These are phyloP conservation scores for Sporothrix variecibatus DNA, from an alignment of 2,329 filamentous ascomycete species.

Conservation along the genomic window DNA sequence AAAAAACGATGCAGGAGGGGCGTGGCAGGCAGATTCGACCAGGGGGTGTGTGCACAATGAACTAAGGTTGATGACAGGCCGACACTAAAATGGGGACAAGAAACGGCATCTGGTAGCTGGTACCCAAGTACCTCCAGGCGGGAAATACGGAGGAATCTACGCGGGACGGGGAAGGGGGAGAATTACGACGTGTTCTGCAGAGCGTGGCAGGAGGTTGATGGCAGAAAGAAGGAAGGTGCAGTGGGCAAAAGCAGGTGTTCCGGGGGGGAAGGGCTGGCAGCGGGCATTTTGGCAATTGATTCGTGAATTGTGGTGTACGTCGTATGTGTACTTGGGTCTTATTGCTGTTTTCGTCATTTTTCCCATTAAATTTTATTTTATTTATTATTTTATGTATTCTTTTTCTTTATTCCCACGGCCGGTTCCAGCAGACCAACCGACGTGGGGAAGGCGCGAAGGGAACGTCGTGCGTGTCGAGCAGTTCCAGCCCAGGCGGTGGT, in stretches of 20 bases:
- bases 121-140: constrained; percentile 3
- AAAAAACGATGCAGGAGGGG: neutral
- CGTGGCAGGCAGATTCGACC: neutral
- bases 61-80: constrained; percentile 18
- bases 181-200: constrained; percentile 17
- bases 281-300: neutral
- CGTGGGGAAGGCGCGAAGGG: constrained; percentile 24
- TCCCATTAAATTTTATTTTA: neutral
- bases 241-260: neutral
- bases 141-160: constrained; percentile 9
- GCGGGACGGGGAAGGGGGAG: neutral
- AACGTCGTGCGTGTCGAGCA: constrained; percentile 1
- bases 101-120: constrained; percentile 16
- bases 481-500: constrained; percentile 2
- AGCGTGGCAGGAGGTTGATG: neutral
- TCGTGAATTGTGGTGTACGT: neutral
- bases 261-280: neutral
- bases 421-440: constrained; percentile 24
- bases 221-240: neutral
- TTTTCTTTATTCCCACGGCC: constrained; percentile 3
- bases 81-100: constrained; percentile 18
- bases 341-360: constrained; percentile 18
- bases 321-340: neutral
- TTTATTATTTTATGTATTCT: neutral
- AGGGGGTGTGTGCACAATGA: constrained; percentile 10